phyloP scores from a whole-genome alignment of 108 stramenopile species.

The Skeletonema tropicum region DNA sequence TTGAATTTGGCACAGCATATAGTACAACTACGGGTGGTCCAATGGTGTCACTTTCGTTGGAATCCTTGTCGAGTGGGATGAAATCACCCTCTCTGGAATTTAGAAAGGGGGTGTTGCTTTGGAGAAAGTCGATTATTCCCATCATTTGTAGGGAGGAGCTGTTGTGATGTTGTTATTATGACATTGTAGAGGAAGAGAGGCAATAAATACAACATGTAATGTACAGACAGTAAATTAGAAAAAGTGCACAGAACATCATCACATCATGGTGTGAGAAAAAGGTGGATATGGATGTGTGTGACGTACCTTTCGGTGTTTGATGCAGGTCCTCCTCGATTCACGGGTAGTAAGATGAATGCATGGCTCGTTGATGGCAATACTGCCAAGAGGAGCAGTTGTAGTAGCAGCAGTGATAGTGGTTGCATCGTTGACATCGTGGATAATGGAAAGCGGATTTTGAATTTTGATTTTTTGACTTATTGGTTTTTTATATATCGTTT shows the following conservation, averaged over 20 bases:
- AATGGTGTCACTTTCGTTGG: constrained; percentile 29
- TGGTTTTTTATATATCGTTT: no score
- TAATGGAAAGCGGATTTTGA: no score
- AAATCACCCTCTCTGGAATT: constrained; percentile 61
- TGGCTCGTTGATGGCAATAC: background rate
- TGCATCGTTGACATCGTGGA: background rate
- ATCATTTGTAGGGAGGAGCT: background rate
- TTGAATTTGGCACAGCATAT: constrained; percentile 61
- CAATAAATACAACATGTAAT: no score
- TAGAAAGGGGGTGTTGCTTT: constrained; percentile 26
- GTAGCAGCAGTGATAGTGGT: background rate
- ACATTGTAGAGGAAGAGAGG: background rate
- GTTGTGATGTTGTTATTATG: background rate
- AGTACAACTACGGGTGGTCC: constrained; percentile 71
- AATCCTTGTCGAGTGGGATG: constrained; percentile 43
- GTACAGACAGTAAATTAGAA: no score
- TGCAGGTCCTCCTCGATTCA: background rate
- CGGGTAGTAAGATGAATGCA: background rate
- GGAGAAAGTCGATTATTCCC: constrained; percentile 44
- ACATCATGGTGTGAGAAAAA: background rate
- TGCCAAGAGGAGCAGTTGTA: background rate
- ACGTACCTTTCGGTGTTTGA: background rate
- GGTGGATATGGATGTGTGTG: background rate
- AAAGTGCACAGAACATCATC: background rate
- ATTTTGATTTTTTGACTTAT: no score